Evolutionary conservation across 495 filamentous ascomycete genomes (phyloP).

Genomic region (Lasiosphaeria hispida): DNA sequence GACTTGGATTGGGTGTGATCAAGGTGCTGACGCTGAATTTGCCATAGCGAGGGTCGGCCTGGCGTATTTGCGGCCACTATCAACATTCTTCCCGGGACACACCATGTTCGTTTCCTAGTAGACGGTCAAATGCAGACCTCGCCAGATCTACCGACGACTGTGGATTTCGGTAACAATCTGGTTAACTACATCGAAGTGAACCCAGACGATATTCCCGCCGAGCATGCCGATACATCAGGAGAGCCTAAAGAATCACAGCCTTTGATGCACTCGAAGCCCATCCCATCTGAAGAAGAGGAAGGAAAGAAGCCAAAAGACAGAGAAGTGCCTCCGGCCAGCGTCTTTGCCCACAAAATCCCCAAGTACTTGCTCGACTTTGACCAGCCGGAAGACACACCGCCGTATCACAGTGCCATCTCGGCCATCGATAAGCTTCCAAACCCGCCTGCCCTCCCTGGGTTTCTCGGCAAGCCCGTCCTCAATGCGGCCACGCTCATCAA

Average conservation of each 20-base stretch:
- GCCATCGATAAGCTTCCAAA: constrained; percentile 72
- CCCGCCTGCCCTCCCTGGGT: constrained; percentile 84
- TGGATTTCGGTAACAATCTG: constrained; percentile 93
- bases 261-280: constrained; percentile 31
- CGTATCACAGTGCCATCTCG: constrained; percentile 64
- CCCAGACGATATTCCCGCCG: constrained; percentile 57
- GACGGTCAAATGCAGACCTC: constrained; percentile 90
- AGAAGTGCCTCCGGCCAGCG: constrained; percentile 40
- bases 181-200: constrained; percentile 97
- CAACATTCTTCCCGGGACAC: constrained; percentile 84
- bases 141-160: constrained; percentile 82
- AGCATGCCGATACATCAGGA: constrained; percentile 13
- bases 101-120: constrained; percentile 94
- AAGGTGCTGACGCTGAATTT: not conserved
- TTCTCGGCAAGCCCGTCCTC: constrained; percentile 90
- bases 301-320: constrained; percentile 43
- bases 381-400: constrained; percentile 69
- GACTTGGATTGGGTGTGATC: not conserved
- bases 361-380: constrained; percentile 84
- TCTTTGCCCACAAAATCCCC: constrained; percentile 67
- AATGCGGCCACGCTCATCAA: constrained; percentile 90
- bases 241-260: constrained; percentile 30
- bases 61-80: constrained; percentile 69
- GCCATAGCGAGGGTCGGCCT: constrained; percentile 49
- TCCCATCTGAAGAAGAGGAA: constrained; percentile 34